These are phyloP conservation scores for Aspergillus intermedius DNA, from an alignment of 2,329 filamentous ascomycete species.

Conservation along the genomic window DNA sequence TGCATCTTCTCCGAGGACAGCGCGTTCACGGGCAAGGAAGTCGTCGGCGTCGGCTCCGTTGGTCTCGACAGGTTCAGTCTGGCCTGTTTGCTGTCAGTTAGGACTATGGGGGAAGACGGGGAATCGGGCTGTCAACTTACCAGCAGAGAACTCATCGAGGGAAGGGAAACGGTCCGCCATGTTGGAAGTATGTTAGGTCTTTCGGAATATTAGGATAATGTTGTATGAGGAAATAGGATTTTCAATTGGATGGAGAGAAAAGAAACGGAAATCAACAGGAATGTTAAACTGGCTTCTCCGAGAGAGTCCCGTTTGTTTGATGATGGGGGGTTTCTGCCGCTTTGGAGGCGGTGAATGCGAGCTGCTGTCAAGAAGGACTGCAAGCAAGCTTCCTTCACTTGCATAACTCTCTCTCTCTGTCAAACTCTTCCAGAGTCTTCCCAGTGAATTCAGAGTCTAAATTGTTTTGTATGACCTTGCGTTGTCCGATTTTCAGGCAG, in stretches of 20 bases:
- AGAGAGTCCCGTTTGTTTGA: background rate
- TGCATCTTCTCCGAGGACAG: conserved; percentile 84
- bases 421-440: background rate
- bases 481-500: background rate
- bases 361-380: conserved; percentile 1
- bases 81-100: conserved; percentile 26
- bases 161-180: conserved; percentile 79
- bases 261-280: conserved; percentile 3
- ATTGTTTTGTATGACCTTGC: background rate
- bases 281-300: conserved; percentile 4
- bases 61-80: conserved; percentile 27
- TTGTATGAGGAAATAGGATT: conserved; percentile 2
- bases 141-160: conserved; percentile 67
- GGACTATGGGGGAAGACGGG: conserved; percentile 13
- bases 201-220: conserved; percentile 1
- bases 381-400: conserved; percentile 2
- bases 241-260: conserved; percentile 3
- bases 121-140: conserved; percentile 32
- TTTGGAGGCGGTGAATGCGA: conserved; percentile 6
- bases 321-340: conserved; percentile 8
- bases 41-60: conserved; percentile 60
- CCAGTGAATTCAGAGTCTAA: background rate
- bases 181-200: conserved; percentile 12
- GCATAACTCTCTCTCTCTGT: background rate
- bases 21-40: conserved; percentile 88